Base-by-base conservation (phyloP, 352 stramenopile genomes). In the Phytophthora capsici region DNA sequence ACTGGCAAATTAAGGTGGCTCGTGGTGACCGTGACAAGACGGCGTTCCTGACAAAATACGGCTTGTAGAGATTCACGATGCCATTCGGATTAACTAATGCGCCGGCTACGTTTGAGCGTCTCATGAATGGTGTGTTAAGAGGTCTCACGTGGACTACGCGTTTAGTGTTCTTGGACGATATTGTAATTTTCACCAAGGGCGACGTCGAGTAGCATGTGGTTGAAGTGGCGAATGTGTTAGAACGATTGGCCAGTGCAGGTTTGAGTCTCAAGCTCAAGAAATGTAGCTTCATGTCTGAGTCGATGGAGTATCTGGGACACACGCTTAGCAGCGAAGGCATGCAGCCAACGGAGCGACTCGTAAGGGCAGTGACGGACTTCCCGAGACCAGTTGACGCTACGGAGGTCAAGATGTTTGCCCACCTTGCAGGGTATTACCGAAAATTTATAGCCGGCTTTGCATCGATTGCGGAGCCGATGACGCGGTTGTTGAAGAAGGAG, bases 1-100 rank as follows among this genome's bases (percentile, higher is more conserved):
- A 60, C n/a, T 57, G 49, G 34, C 22, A 57, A 16, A 47, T 57
- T 14, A 6, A 16, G 7, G 19, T 56, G 1, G 17, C 49, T 4
- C 20, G 6, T 16, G 34, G 37, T 5, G 36, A 47, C n/a, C 8
- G 22, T 5, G 36, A 47, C 20, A 57, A 57, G 16, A 57, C 36
- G 4, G 49, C 36, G 0, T 57, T 57, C n/a, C 16, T 19, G 10
- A 57, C 49, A 2, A 57, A 47, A 16, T 3, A 5, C 4, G 48
- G 48, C 8, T n/a, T 41, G 0, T 41, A 45, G 6, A 8, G 19
- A 4, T 55, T 36, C 13, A 34, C 8, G 6, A 55, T 55, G n/a
- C 48, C 30, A 1, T 55, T 55, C n/a, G 48, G 30, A 0, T 12
- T 55, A 3, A 45, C 22, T 3, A 55, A 55, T n/a, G 48, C 48